Evolutionary conservation across 2,329 filamentous ascomycete species (phyloP).

Genomic region (Monosporascus ibericus): DNA sequence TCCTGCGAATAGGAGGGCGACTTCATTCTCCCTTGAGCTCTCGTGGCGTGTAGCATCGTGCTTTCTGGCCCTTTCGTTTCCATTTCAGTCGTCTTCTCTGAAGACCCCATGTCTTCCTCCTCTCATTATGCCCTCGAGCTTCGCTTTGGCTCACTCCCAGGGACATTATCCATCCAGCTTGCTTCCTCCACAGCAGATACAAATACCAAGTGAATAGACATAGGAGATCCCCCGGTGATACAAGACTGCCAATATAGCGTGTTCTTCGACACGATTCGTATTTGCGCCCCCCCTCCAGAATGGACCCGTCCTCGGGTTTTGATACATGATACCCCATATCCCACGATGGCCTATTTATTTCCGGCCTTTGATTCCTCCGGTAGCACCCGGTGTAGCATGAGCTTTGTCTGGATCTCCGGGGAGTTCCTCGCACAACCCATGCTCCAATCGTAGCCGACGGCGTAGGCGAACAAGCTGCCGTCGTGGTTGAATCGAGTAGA

Average conservation of each 20-base stretch:
- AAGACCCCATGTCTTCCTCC: too few species aligned
- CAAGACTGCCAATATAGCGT: slow-evolving; percentile 2
- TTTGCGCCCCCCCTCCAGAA: not conserved
- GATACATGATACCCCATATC: not conserved
- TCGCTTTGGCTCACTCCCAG: not conserved
- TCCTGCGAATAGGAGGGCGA: too few species aligned
- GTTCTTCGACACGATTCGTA: not conserved
- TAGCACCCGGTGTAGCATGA: slow-evolving; percentile 23
- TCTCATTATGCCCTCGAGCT: too few species aligned
- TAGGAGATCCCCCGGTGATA: slow-evolving; percentile 8
- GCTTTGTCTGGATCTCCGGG: slow-evolving; percentile 15
- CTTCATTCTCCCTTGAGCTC: too few species aligned
- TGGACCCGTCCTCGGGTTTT: too few species aligned
- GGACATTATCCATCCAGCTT: not conserved
- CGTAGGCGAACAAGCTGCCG: slow-evolving; percentile 53
- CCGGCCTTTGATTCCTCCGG: slow-evolving; percentile 11
- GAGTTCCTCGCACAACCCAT: slow-evolving; percentile 46
- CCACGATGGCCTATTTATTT: slow-evolving; percentile 1
- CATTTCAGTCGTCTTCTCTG: too few species aligned
- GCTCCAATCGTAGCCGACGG: slow-evolving; percentile 68
- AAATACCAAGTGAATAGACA: slow-evolving; percentile 2
- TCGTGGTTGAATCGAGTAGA: slow-evolving; percentile 55
- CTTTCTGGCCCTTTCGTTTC: too few species aligned
- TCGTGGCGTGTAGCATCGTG: too few species aligned
- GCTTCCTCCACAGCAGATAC: not conserved